Percentiles rank a stretch among this genome's conserved stretches.
These are phyloP conservation scores for Mycena filopes DNA, from an alignment of 768 basidiomycete species.

Conservation along the genomic window DNA sequence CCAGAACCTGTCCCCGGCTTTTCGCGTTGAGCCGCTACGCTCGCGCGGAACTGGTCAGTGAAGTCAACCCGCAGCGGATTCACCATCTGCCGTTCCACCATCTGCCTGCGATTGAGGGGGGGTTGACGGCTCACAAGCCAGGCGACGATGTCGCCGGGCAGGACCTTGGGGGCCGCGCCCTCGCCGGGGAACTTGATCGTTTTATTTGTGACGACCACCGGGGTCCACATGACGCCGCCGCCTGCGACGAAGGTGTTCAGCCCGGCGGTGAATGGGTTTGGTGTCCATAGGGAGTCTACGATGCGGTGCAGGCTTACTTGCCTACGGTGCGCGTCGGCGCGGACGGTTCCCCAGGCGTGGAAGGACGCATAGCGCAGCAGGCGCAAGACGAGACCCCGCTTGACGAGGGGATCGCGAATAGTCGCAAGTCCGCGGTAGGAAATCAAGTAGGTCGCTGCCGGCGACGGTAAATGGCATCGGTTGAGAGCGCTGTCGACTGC, in stretches of 20 bases:
- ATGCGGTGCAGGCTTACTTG: conserved; percentile 58
- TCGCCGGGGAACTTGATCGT: conserved; percentile 36
- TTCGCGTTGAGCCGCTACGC: conserved; percentile 15
- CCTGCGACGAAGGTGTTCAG: conserved; percentile 62
- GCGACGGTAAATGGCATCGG: conserved; percentile 52
- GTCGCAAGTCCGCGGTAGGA: conserved; percentile 46
- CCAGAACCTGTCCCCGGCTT: conserved; percentile 36
- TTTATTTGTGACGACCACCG: conserved; percentile 51
- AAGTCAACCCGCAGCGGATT: conserved; percentile 53
- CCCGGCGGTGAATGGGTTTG: conserved; percentile 38
- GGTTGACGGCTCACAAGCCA: conserved; percentile 77
- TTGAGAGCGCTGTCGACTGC: conserved; percentile 56
- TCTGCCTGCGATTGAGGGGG: conserved; percentile 48
- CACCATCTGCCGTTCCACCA: conserved; percentile 35
- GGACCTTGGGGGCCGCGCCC: conserved; percentile 15
- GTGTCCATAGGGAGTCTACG: conserved; percentile 57
- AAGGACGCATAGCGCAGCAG: conserved; percentile 78
- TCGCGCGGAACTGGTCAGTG: conserved; percentile 42
- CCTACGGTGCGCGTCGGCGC: conserved; percentile 69
- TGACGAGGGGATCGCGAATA: conserved; percentile 49
- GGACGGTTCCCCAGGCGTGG: conserved; percentile 78
- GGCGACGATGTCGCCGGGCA: conserved; percentile 43
- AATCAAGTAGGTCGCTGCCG: conserved; percentile 61
- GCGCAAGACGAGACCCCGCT: conserved; percentile 58
- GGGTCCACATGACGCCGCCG: conserved; percentile 72